Conservation (phyloP, 1,139 yeast species). For the Blastobotrys buckinghamii region DNA sequence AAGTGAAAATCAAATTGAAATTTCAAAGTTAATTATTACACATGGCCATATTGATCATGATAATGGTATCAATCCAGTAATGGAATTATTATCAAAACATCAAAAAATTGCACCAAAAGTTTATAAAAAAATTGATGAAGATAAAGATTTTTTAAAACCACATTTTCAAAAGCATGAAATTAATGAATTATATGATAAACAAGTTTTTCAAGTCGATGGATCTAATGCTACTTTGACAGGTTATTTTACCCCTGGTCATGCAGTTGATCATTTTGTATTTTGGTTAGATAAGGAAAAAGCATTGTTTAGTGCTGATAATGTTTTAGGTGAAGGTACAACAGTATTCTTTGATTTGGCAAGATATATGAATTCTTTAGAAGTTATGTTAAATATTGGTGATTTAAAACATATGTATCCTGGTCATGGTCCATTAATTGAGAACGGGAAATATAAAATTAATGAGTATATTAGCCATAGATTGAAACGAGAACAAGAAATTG, state of each 20-base stretch:
- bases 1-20: slow-evolving; percentile 23
- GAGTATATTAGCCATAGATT: slow-evolving; percentile 34
- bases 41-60: slow-evolving; percentile 39
- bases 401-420: slow-evolving; percentile 32
- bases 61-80: slow-evolving; percentile 29
- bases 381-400: slow-evolving; percentile 24
- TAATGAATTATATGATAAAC: slow-evolving; percentile 25
- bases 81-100: not conserved
- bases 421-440: slow-evolving; percentile 34
- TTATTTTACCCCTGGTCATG: slow-evolving; percentile 37
- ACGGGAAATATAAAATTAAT: slow-evolving; percentile 29
- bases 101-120: slow-evolving; percentile 9
- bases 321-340: slow-evolving; percentile 37
- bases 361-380: slow-evolving; percentile 30
- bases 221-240: slow-evolving; percentile 27
- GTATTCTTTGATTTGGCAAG: slow-evolving; percentile 32
- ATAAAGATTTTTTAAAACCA: not conserved
- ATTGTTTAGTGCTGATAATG: slow-evolving; percentile 37
- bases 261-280: slow-evolving; percentile 35
- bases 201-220: slow-evolving; percentile 28
- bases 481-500: slow-evolving; percentile 33
- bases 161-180: slow-evolving; percentile 7
- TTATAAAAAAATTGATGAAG: slow-evolving; percentile 13
- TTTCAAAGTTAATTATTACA: slow-evolving; percentile 31
- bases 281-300: slow-evolving; percentile 34